Conservation (phyloP, 345 rosid genomes). For the Atalantia buxifolia region DNA sequence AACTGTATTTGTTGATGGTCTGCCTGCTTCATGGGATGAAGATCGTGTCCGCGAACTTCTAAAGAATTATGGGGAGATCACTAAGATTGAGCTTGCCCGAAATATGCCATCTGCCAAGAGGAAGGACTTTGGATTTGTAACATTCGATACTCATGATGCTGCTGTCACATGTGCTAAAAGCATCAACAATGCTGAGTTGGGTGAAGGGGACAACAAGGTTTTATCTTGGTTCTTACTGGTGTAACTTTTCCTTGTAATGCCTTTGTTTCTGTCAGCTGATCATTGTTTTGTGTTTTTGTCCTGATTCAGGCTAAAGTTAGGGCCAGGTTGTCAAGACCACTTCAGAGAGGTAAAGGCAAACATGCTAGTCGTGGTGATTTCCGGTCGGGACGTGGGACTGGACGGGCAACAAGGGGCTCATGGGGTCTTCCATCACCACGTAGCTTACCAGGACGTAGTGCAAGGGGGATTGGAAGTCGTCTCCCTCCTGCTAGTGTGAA, state of each 20-base stretch:
- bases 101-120: constrained; percentile 98
- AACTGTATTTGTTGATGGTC: constrained; percentile 89
- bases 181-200: constrained; percentile 87
- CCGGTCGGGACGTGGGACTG: constrained; percentile 59
- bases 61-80: constrained; percentile 73
- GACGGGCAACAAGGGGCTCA: constrained; percentile 61
- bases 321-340: constrained; percentile 94
- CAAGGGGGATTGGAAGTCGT: constrained; percentile 50
- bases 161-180: constrained; percentile 89
- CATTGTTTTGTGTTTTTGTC: not conserved
- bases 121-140: constrained; percentile 96
- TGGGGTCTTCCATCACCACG: constrained; percentile 60
- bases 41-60: constrained; percentile 68
- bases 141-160: constrained; percentile 88
- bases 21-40: constrained; percentile 93
- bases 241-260: not conserved
- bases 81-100: constrained; percentile 94
- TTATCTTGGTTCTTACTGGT: constrained; percentile 2
- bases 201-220: constrained; percentile 83
- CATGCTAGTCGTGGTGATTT: constrained; percentile 52
- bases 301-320: constrained; percentile 81
- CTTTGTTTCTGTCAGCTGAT: not conserved
- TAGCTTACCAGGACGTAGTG: constrained; percentile 38
- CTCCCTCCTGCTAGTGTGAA: constrained; percentile 52
- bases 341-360: constrained; percentile 75